Evolutionary conservation across 2,329 filamentous ascomycete species (phyloP).

Genomic region (Metarhizium album): DNA sequence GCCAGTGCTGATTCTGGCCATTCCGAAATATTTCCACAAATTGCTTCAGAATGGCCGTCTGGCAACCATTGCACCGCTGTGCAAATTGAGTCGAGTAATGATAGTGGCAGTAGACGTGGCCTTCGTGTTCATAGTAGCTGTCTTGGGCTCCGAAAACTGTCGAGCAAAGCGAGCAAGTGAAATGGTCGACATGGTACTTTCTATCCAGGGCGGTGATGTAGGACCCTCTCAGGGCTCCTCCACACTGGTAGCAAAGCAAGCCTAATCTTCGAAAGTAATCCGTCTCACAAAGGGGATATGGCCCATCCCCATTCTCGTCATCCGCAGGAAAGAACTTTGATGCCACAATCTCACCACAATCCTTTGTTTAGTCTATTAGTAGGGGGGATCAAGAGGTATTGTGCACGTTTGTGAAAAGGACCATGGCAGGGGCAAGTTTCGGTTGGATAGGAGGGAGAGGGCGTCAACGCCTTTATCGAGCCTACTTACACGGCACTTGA

Average conservation of each 20-base stretch:
- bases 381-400: background rate
- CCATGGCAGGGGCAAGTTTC: too few relatives aligned
- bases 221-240: constrained; percentile 83
- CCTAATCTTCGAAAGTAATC: constrained; percentile 94
- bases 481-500: constrained; percentile 76
- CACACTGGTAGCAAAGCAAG: constrained; percentile 83
- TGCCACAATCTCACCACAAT: constrained; percentile 92
- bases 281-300: constrained; percentile 94
- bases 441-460: background rate
- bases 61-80: constrained; percentile 90
- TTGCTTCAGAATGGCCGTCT: constrained; percentile 94
- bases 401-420: background rate
- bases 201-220: constrained; percentile 97
- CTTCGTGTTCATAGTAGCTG: constrained; percentile 97
- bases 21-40: constrained; percentile 99
- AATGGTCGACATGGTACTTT: constrained; percentile 99
- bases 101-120: constrained; percentile 94
- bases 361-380: constrained; percentile 40
- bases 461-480: constrained; percentile 5
- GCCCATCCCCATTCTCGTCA: constrained; percentile 71
- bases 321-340: constrained; percentile 98
- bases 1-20: constrained; percentile 97
- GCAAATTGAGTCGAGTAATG: constrained; percentile 98
- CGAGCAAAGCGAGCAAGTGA: constrained; percentile 92
- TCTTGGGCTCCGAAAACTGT: constrained; percentile 98